These are phyloP conservation scores for Leccinellum luteum DNA, from an alignment of 768 basidiomycete genomes.

Conservation along the genomic window DNA sequence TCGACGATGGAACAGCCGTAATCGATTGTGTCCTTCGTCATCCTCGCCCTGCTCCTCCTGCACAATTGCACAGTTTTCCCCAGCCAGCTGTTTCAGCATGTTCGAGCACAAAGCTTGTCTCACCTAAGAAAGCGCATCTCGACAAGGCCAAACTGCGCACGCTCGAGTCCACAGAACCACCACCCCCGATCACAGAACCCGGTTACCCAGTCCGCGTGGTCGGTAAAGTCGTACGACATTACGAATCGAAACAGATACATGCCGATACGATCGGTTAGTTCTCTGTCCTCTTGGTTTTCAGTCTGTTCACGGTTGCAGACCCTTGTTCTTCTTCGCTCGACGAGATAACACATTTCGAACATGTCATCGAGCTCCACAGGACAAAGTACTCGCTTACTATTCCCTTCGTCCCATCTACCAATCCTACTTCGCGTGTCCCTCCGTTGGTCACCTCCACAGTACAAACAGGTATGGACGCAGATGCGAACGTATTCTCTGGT, in stretches of 20 bases:
- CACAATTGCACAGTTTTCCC: constrained; percentile 6
- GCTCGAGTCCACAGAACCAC: constrained; percentile 14
- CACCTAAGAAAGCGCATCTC: constrained; percentile 17
- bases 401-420: constrained; percentile 45
- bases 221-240: constrained; percentile 43
- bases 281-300: background rate
- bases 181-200: constrained; percentile 40
- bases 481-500: constrained; percentile 11
- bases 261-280: constrained; percentile 52
- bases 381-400: constrained; percentile 44
- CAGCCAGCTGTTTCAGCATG: background rate
- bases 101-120: constrained; percentile 6
- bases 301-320: constrained; percentile 29
- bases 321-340: constrained; percentile 51
- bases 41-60: constrained; percentile 28
- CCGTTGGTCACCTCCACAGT: background rate
- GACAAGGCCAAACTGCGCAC: background rate
- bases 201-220: constrained; percentile 47
- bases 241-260: constrained; percentile 44
- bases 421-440: constrained; percentile 8
- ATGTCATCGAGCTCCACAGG: constrained; percentile 51
- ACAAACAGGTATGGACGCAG: background rate
- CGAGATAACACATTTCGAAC: constrained; percentile 55
- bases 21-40: constrained; percentile 61
- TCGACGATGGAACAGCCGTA: constrained; percentile 76